Conservation (phyloP, 2,329 filamentous ascomycete species). For the Cercospora beticola region DNA sequence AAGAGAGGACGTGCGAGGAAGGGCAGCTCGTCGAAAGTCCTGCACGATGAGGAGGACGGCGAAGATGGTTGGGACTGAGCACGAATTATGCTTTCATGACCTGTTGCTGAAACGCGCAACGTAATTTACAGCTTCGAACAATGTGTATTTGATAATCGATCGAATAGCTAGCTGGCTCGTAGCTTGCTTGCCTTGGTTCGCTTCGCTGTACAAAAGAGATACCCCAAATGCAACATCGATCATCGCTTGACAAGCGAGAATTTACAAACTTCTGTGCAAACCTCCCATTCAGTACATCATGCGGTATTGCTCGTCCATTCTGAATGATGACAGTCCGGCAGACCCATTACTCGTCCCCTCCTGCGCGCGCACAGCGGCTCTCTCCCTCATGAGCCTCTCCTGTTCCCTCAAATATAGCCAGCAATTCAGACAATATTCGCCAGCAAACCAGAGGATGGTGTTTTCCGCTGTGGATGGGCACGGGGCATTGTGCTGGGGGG, state of each 20-base stretch:
- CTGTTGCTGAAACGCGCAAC: background rate
- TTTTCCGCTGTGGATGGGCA: background rate
- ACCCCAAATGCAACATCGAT: background rate
- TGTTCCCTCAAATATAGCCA: background rate
- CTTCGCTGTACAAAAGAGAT: background rate
- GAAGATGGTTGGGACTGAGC: background rate
- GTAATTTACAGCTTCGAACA: background rate
- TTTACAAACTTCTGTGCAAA: background rate
- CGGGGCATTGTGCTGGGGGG: background rate
- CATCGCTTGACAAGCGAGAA: background rate
- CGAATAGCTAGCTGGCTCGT: background rate
- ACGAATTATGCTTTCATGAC: background rate
- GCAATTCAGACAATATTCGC: background rate
- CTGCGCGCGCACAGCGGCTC: background rate
- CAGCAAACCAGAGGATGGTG: background rate
- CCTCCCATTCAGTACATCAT: background rate
- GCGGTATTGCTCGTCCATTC: background rate
- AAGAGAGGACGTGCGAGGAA: slow-evolving; percentile 33
- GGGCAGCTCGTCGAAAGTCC: slow-evolving; percentile 22
- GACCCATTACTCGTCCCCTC: background rate
- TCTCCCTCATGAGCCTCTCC: background rate
- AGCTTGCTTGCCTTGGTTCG: background rate
- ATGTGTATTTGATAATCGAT: background rate
- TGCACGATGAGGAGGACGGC: slow-evolving; percentile 29
- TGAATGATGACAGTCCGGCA: background rate